Base-by-base conservation (phyloP, 2,329 filamentous ascomycete species). In the Cladosporium phlei region DNA sequence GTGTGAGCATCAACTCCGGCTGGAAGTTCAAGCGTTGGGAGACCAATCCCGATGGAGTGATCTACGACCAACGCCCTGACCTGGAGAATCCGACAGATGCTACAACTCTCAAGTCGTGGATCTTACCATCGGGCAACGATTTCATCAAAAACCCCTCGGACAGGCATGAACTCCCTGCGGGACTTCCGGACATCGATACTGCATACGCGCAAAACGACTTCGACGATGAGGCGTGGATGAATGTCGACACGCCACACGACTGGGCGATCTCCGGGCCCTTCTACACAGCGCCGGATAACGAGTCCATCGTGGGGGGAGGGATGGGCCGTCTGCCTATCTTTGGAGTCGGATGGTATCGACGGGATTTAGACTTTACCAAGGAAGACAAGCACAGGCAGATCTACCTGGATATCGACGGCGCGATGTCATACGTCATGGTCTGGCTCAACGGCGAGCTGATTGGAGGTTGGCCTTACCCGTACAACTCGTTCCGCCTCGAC, bases 301-400 rank as follows among this genome's bases (percentile, higher is more conserved):
- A 62, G 3, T 57, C 64, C 3, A 57, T 64, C 3, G 60, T 73
- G 1, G 55, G 57, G 7, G 68, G 70, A 3, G 67, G 64, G 5
- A 69, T 70, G 61, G 71, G 70, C 11, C 63, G 70, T 2, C 55
- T 79, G 25, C 76, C 76, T 0, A 64, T 69, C 17, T 68, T 77
- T n/a, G 76, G 76, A 2, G 68, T 79, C 2, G 75, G 71, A 2
- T 77, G 74, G 75, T 78, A 78, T 52, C 71, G 75, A 3, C 64
- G 67, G 21, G 69, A 58, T 2, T 7, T 78, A 1, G 53, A 57
- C 0, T 10, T 30, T n/a, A n/a, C 8, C 9, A 44, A 57, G 0
- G 56, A 55, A 1, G 69, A 73, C 14, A 44, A 53, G 14, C 63
- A 60, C 7, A 72, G 70, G 43, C 57, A 61, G 0, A 54, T 75